Evolutionary conservation across 1,139 yeast genomes (phyloP), one percentile per base, ranked within the genome.

Genomic region (Nadsonia starkeyi-henricii): DNA sequence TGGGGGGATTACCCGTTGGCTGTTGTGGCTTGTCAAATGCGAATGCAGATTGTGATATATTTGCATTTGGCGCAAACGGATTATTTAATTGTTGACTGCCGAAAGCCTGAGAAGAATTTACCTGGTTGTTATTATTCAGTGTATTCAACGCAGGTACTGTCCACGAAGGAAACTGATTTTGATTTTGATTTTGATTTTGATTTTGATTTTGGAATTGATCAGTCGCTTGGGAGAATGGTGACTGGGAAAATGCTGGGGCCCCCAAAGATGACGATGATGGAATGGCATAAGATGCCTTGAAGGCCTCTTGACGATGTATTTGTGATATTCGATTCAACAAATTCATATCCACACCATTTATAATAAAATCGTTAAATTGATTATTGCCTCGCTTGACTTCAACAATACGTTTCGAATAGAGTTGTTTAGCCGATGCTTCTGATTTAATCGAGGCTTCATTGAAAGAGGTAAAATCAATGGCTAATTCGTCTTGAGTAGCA

Each of bases 391-490:
- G 62, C 57, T 77, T 78, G 2, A 54, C 52, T 52, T 81, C 78
- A 20, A 85, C 68, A 48, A 72, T 20, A 42, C 48, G 72, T 1
- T 58, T 52, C 1, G 88, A 75, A 58, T 71, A 81, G 0, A 82
- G 72, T 52, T 79, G 89, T 19, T 75, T 60, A 49, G 67, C 53
- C 1, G 74, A 70, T 60, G 73, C 58, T 69, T 78, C 59, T 66
- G 75, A 61, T 53, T 58, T 66, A 48, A 53, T 75, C 70, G 50
- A 68, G 63, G 49, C 72, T 65, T 51, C 64, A 28, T 73, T 70
- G 56, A 79, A 73, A 45, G 81, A 71, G 50, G 75, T 73, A 42
- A 86, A 64, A 53, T 81, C 88, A 15, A 85, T 70, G 47, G 73
- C 62, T 1, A 63, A 52, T 3, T 64, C 66, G 13, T 72, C 76